Base-by-base conservation (phyloP, 192 early-diverging fungal genomes). In the Gryganskiella cystojenkinii region DNA sequence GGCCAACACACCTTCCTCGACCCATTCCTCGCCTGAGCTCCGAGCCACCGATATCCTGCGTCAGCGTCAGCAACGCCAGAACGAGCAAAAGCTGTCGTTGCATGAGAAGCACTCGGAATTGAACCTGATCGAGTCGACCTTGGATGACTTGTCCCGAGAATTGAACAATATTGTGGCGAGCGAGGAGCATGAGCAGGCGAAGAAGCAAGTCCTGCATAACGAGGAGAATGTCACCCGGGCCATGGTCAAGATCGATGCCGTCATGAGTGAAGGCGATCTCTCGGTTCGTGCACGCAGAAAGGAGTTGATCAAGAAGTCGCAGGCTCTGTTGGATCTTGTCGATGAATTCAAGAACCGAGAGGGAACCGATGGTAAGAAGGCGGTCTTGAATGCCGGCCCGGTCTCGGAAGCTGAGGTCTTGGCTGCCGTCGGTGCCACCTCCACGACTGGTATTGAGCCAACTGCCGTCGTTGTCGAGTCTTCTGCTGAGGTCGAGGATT, bases 101-200 rank as follows among this genome's bases (percentile, higher is more conserved):
- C 58, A 68, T 10, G 64, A 63, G 37, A 76, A 68, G 65, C 73
- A 63, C 57, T 76, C 60, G 3, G 52, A 61, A 22, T 60, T 76
- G 31, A 76, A 76, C 40, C 40, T 68, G 44, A 76, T 76, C 47
- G 73, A 76, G 11, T 76, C 73, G 20, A 34, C 65, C 6, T 28
- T 76, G 4, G 65, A 76, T 37, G 54, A 52, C 3, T 54, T 76
- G n/a, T 17, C 64, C 0, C 43, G 17, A 14, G 65, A 68, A 14
- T 45, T 76, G 0, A 10, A 4, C 10, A n/a, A 30, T 24, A 4
- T 28, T 3, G 8, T 19, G 15, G 28, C 44, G 2, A 1, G 17
- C 25, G 49, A 4, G 2, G 49, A 20, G n/a, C 35, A 40, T 19
- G 42, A 53, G 11, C 1, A 19, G 1, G 42, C 35, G 11, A 51